A percentile compares a stretch with the other conserved stretches of the same genome.
These are phyloP conservation scores for Trypanosoma scelopori DNA, from an alignment of 208 protist genomes.

Conservation along the genomic window DNA sequence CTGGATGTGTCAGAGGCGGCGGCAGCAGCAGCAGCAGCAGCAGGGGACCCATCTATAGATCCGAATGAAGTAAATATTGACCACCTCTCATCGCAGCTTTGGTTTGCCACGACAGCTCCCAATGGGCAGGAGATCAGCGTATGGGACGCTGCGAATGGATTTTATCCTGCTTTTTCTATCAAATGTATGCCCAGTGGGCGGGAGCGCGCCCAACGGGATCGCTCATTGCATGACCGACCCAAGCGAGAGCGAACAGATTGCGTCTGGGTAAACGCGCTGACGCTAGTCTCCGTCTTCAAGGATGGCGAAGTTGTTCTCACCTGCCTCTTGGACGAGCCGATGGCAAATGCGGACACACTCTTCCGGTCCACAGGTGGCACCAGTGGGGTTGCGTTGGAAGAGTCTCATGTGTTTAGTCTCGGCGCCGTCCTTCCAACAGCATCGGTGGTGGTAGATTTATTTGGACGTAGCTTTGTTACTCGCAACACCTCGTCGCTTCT, in stretches of 20 bases:
- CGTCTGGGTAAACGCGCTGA: slow-evolving; percentile 77
- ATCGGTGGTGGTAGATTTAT: slow-evolving; percentile 54
- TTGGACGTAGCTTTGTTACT: slow-evolving; percentile 57
- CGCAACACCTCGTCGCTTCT: slow-evolving; percentile 53
- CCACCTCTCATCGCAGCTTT: slow-evolving; percentile 65
- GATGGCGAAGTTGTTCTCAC: slow-evolving; percentile 64
- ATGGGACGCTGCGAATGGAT: slow-evolving; percentile 71
- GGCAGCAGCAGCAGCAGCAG: too few relatives aligned
- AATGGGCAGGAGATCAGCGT: slow-evolving; percentile 71
- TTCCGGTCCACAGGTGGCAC: slow-evolving; percentile 18
- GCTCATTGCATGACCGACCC: slow-evolving; percentile 27
- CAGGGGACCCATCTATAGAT: not conserved
- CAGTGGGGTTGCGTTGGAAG: slow-evolving; percentile 1
- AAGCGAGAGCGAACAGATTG: slow-evolving; percentile 59
- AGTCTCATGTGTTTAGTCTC: slow-evolving; percentile 51
- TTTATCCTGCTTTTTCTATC: slow-evolving; percentile 59
- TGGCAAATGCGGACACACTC: slow-evolving; percentile 11
- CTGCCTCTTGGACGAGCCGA: slow-evolving; percentile 44
- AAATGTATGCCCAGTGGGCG: slow-evolving; percentile 14
- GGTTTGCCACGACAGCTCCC: slow-evolving; percentile 69
- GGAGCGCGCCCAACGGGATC: slow-evolving; percentile 2
- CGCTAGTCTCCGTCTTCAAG: slow-evolving; percentile 69
- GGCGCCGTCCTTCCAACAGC: slow-evolving; percentile 64
- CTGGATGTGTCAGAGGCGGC: slow-evolving; percentile 12
- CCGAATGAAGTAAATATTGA: slow-evolving; percentile 26